phyloP scores from a whole-genome alignment of 495 filamentous ascomycete genomes.

The Arthonia radiata region DNA sequence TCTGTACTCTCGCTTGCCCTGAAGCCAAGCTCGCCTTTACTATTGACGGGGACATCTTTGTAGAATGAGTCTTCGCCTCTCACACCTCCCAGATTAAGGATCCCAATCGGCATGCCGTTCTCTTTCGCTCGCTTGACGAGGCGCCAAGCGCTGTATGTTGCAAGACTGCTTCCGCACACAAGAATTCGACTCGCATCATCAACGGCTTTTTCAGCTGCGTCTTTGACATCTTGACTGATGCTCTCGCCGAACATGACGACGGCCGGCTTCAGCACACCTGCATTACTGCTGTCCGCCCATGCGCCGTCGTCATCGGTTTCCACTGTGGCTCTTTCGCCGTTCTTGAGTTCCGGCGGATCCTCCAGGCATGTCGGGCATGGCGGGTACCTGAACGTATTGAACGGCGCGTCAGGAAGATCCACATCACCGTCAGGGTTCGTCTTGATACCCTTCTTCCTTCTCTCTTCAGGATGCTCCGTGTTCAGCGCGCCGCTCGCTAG shows the following conservation, averaged over 20 bases:
- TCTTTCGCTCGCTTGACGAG: slow-evolving; percentile 63
- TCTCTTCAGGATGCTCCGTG: slow-evolving; percentile 50
- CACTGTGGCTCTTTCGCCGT: slow-evolving; percentile 31
- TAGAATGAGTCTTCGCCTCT: slow-evolving; percentile 55
- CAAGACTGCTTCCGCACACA: slow-evolving; percentile 67
- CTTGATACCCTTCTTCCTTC: slow-evolving; percentile 40
- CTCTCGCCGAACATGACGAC: slow-evolving; percentile 94
- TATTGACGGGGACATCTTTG: slow-evolving; percentile 19
- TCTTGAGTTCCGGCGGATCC: slow-evolving; percentile 31
- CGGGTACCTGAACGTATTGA: slow-evolving; percentile 76
- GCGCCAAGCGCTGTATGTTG: slow-evolving; percentile 87
- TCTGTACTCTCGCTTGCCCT: slow-evolving; percentile 28
- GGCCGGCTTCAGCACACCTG: slow-evolving; percentile 67
- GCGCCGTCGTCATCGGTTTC: slow-evolving; percentile 63
- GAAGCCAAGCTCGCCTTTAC: slow-evolving; percentile 22
- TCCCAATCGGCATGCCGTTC: slow-evolving; percentile 58
- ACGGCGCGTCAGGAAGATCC: slow-evolving; percentile 68
- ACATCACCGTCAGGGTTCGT: slow-evolving; percentile 90
- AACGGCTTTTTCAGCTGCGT: slow-evolving; percentile 53
- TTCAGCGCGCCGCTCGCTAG: slow-evolving; percentile 46
- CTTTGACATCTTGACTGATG: slow-evolving; percentile 39
- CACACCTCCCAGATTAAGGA: slow-evolving; percentile 64
- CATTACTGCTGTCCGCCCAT: slow-evolving; percentile 40
- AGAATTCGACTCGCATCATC: slow-evolving; percentile 50
- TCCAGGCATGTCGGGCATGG: slow-evolving; percentile 61